Base-by-base conservation (phyloP, 257 asterid species). In the Nicotiana undulata region DNA sequence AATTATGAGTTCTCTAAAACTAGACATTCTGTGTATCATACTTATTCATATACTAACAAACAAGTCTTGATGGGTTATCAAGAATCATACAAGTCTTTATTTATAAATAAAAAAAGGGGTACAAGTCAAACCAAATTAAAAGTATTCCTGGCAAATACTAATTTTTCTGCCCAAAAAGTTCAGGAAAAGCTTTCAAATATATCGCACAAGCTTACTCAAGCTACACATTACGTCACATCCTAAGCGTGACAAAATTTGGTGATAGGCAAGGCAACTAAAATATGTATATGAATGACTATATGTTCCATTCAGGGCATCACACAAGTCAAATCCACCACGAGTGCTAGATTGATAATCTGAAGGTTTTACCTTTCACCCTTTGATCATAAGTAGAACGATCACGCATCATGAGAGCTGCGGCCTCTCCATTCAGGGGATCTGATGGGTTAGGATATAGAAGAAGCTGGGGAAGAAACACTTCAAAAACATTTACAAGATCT, bases 381-480 rank as follows among this genome's bases (percentile, higher is more conserved):
- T 86, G 91, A 2, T 94, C 97, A 86, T 91, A 94, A 63, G 90
- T 84, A 82, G 34, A 40, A 61, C 90, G 89, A 81, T 94, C 98
- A 17, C 96, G 96, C 97, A 94, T 91, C 96, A 94, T 91, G 40
- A 93, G 84, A 79, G 98, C 93, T 44, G 98, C 97, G 53, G 98
- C 98, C 61, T 93, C 98, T n/a, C 92, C 94, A 82, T 94, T 94
- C 85, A 94, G 83, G 72, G 97, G 97, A 81, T 94, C 98, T 16
- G 97, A 91, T 37, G 97, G 93, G 84, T 94, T 94, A 29, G 98
- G 98, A 81, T 94, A 94, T 82, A 94, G 81, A 63, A 94, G 93
- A 85, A 94, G 98, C 86, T 94, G 98, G 9, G 98, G 98, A 77
- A 94, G 98, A 82, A 94, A 93, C 86, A 93, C 97, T 86, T 93